Base-by-base conservation (phyloP, 2,329 filamentous ascomycete species). In the Rugonectria rugulosa region DNA sequence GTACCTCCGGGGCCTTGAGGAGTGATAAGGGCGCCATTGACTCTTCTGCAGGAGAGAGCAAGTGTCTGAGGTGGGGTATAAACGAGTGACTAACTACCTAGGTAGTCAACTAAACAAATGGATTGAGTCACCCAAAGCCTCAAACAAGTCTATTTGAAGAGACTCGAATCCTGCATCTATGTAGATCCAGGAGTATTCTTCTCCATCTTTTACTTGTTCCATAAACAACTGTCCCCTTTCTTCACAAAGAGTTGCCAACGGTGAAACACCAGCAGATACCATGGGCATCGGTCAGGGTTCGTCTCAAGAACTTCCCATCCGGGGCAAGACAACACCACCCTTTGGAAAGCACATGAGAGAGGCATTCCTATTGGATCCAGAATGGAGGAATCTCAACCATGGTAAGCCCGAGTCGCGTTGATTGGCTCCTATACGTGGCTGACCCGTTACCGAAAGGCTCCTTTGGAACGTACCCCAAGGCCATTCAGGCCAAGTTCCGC, bases 351-450 rank as follows among this genome's bases (percentile, higher is more conserved):
- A 56, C 1, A 61, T 89, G 65, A 79, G 81, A 53, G 81, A 86
- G 59, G 81, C 90, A 31, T 95, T 94, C 70, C 73, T 86, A n/a
- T 84, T 93, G 56, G 84, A 86, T 42, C 79, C 84, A 0, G 77
- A 78, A n/a, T 92, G 85, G 71, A 80, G 78, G 46, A 92, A 92
- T 68, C 76, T 96, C 48, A 96, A 96, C 71, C 89, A 96, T 69
- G 91, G 90, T 90, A 75, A 58, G 69, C n/a, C n/a, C n/a, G n/a
- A n/a, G n/a, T n/a, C n/a, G n/a, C n/a, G n/a, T n/a, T n/a, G n/a
- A n/a, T n/a, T n/a, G n/a, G n/a, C n/a, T n/a, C n/a, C n/a, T n/a
- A n/a, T n/a, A n/a, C n/a, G n/a, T n/a, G n/a, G n/a, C n/a, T n/a
- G n/a, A n/a, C n/a, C n/a, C n/a, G n/a, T n/a, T n/a, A n/a, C n/a